Evolutionary conservation across 1,284 basidiomycete species (phyloP).

Genomic region (Moesziomyces parantarcticus): DNA sequence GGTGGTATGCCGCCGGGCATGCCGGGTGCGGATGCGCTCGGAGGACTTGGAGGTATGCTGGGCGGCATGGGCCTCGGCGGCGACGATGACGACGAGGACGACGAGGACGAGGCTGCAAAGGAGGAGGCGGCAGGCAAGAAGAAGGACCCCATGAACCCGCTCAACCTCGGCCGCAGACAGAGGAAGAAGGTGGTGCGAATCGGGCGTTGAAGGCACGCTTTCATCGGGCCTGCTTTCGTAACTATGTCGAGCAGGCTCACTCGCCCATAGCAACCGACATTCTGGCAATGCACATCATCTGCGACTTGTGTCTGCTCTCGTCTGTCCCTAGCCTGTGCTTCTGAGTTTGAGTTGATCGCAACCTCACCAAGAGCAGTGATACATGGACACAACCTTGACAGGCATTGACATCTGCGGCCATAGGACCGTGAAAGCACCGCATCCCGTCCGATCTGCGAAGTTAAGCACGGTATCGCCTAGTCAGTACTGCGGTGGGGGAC

Average conservation of each 20-base stretch:
- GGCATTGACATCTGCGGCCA: constrained; percentile 74
- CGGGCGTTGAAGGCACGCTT: constrained; percentile 41
- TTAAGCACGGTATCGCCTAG: constrained; percentile 81
- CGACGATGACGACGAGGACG: constrained; percentile 60
- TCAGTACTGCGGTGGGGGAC: constrained; percentile 87
- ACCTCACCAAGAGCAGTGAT: no score
- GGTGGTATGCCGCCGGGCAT: constrained; percentile 54
- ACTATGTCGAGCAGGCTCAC: no score
- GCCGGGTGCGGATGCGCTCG: constrained; percentile 48
- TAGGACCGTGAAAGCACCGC: constrained; percentile 82
- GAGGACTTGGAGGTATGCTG: constrained; percentile 63
- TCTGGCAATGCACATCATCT: no score
- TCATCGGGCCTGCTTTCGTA: no score
- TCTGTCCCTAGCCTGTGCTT: no score
- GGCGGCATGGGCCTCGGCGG: constrained; percentile 60
- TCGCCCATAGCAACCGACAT: no score
- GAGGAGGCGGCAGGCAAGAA: constrained; percentile 43
- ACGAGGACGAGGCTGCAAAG: constrained; percentile 37
- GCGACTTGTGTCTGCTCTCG: no score
- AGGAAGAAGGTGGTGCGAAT: constrained; percentile 63
- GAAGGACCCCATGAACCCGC: constrained; percentile 45
- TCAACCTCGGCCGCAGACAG: constrained; percentile 57
- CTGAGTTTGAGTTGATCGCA: no score
- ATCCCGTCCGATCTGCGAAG: constrained; percentile 84
- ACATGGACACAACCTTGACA: no score